Conservation (phyloP, 108 stramenopile species). For the Fragilaria radians region DNA sequence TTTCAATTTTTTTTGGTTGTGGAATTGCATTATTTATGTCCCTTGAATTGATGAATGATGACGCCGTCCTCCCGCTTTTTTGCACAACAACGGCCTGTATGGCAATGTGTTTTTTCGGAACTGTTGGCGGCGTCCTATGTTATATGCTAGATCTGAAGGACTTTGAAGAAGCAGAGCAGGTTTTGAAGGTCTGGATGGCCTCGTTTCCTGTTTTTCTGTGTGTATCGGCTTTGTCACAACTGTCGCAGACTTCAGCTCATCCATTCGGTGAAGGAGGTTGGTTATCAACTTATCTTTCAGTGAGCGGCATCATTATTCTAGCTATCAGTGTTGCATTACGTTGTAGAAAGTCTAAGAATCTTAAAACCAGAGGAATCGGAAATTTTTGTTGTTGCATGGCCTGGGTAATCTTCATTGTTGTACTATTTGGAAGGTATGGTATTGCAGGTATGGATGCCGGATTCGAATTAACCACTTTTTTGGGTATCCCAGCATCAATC, state of each 20-base stretch:
- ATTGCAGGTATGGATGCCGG: slow-evolving; percentile 57
- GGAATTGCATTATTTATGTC: slow-evolving; percentile 77
- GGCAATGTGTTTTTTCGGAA: slow-evolving; percentile 68
- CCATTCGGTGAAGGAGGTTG: slow-evolving; percentile 67
- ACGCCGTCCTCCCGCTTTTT: slow-evolving; percentile 45
- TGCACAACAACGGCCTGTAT: slow-evolving; percentile 47
- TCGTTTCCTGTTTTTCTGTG: slow-evolving; percentile 44
- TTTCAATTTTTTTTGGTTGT: slow-evolving; percentile 71
- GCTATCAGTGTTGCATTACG: slow-evolving; percentile 42
- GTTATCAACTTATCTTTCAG: slow-evolving; percentile 61
- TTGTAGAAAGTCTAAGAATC: slow-evolving; percentile 34
- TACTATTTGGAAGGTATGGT: slow-evolving; percentile 62
- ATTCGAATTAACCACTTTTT: slow-evolving; percentile 39
- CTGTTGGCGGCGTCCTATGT: slow-evolving; percentile 59
- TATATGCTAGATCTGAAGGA: slow-evolving; percentile 62
- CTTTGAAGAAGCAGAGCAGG: slow-evolving; percentile 61
- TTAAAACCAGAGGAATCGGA: slow-evolving; percentile 45
- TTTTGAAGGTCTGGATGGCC: slow-evolving; percentile 52
- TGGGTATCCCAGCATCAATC: slow-evolving; percentile 57
- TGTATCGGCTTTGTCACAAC: slow-evolving; percentile 22
- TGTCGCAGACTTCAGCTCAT: slow-evolving; percentile 33
- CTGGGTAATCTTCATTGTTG: slow-evolving; percentile 40
- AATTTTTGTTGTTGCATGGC: slow-evolving; percentile 53
- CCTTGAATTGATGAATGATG: slow-evolving; percentile 66
- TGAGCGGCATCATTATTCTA: slow-evolving; percentile 38